Percentiles rank a stretch among this genome's conserved stretches.
Conservation (phyloP, 2,329 filamentous ascomycete genomes). For the Sclerotinia nivalis region DNA sequence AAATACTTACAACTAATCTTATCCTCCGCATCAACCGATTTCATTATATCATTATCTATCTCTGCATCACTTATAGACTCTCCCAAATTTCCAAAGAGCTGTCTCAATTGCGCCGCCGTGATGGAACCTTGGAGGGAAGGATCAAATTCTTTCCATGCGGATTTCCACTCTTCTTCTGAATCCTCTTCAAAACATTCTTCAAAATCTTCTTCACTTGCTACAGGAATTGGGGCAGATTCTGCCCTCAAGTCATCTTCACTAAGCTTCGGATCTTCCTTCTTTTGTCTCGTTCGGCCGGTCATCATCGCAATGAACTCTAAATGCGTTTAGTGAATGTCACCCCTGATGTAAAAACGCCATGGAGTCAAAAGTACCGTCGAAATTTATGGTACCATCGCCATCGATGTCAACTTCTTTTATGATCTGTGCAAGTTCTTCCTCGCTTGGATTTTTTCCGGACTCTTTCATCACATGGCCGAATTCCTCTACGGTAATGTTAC, state of each 20-base stretch:
- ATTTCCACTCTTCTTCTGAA: slow-evolving; percentile 38
- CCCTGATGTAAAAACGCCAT: not conserved
- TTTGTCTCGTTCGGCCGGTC: slow-evolving; percentile 43
- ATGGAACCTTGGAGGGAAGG: slow-evolving; percentile 42
- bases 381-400: slow-evolving; percentile 65
- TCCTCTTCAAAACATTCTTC: slow-evolving; percentile 31
- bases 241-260: not conserved
- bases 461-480: slow-evolving; percentile 26
- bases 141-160: slow-evolving; percentile 44
- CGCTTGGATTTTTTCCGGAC: slow-evolving; percentile 15
- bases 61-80: slow-evolving; percentile 43
- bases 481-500: slow-evolving; percentile 25
- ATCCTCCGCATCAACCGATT: slow-evolving; percentile 43
- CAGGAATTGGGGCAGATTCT: slow-evolving; percentile 4
- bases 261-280: not conserved
- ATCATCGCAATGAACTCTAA: slow-evolving; percentile 48
- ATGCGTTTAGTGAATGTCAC: not conserved
- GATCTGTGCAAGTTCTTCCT: slow-evolving; percentile 60
- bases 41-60: slow-evolving; percentile 40
- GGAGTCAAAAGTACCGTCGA: slow-evolving; percentile 50
- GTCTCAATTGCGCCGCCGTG: slow-evolving; percentile 42
- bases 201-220: slow-evolving; percentile 25
- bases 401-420: slow-evolving; percentile 67
- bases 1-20: slow-evolving; percentile 44
- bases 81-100: slow-evolving; percentile 41